phyloP scores from a whole-genome alignment of 2,329 filamentous ascomycete genomes.

The Xylaria arbuscula region DNA sequence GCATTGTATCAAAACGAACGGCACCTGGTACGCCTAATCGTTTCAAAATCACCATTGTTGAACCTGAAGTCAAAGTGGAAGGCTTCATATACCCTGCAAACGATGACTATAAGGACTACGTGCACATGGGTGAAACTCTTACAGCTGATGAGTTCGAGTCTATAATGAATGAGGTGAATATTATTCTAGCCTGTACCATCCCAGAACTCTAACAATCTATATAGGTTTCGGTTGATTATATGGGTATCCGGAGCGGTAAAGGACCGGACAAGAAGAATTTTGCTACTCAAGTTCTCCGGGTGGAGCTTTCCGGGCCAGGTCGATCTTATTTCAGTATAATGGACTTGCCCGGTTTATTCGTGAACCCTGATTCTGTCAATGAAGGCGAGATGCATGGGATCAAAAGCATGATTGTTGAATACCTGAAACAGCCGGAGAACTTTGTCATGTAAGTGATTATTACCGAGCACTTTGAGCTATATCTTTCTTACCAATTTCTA shows the following conservation, averaged over 20 bases:
- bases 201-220: background rate
- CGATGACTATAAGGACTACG: constrained; percentile 42
- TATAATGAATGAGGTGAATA: constrained; percentile 49
- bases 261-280: constrained; percentile 50
- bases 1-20: constrained; percentile 45
- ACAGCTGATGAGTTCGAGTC: constrained; percentile 47
- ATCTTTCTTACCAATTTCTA: constrained; percentile 29
- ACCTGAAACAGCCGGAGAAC: constrained; percentile 52
- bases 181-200: background rate
- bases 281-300: constrained; percentile 52
- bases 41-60: constrained; percentile 50
- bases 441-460: constrained; percentile 52
- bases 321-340: constrained; percentile 54
- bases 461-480: background rate
- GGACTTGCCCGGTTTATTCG: constrained; percentile 53
- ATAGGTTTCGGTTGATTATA: constrained; percentile 47
- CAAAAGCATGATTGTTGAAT: constrained; percentile 50
- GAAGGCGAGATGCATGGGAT: constrained; percentile 48
- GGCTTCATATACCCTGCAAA: constrained; percentile 40
- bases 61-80: constrained; percentile 42
- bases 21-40: constrained; percentile 44
- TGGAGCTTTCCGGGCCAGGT: constrained; percentile 53
- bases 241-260: constrained; percentile 48
- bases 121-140: constrained; percentile 41
- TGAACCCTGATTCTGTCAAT: constrained; percentile 44